These are phyloP conservation scores for Bacterosira constricta DNA, from an alignment of 108 stramenopile genomes.

Conservation along the genomic window DNA sequence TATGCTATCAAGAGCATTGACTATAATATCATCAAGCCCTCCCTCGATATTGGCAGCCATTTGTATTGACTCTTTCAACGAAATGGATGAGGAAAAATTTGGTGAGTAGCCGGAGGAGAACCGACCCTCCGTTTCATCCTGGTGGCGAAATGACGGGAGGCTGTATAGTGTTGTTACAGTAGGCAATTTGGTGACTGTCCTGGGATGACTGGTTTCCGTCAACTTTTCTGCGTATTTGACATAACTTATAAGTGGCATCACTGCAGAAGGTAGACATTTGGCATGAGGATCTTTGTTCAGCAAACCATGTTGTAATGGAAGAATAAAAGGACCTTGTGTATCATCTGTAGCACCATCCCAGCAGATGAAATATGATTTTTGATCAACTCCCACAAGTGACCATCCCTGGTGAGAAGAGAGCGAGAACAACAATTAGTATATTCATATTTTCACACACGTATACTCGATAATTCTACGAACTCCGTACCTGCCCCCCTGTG, in stretches of 20 bases:
- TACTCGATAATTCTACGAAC: not conserved
- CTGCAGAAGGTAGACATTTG: constrained; percentile 8
- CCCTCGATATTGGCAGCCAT: constrained; percentile 32
- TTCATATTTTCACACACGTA: not conserved
- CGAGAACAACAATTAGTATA: not conserved
- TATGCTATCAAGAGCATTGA: constrained; percentile 64
- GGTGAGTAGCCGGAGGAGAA: constrained; percentile 6
- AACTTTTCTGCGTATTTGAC: constrained; percentile 9
- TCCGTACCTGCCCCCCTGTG: constrained; percentile 33
- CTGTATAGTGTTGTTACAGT: not conserved
- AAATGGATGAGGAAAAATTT: constrained; percentile 9
- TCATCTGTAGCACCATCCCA: constrained; percentile 77
- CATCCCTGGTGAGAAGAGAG: constrained; percentile 55
- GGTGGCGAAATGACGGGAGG: constrained; percentile 11
- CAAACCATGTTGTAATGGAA: constrained; percentile 18
- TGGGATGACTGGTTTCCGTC: not conserved
- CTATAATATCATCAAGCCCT: constrained; percentile 49
- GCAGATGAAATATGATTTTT: constrained; percentile 60
- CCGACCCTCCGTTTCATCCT: constrained; percentile 1
- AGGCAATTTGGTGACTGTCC: not conserved
- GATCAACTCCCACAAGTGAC: constrained; percentile 56
- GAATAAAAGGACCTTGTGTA: constrained; percentile 52
- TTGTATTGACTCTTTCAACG: constrained; percentile 36
- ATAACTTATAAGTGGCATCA: constrained; percentile 32
- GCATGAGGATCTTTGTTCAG: not conserved